These are phyloP conservation scores for Wickerhamomyces alni DNA, from an alignment of 805 yeast genomes.

Conservation along the genomic window DNA sequence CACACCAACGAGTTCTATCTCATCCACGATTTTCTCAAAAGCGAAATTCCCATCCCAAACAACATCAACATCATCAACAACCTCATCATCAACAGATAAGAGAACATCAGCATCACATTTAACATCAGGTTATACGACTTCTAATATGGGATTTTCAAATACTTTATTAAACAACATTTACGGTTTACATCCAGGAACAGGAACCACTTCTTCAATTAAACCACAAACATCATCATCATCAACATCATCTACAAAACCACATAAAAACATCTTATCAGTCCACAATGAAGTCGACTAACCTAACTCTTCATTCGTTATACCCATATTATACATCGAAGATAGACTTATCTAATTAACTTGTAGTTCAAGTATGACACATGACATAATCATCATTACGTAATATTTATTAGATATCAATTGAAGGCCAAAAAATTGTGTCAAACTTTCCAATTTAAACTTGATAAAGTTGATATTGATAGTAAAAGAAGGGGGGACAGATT, in stretches of 20 bases:
- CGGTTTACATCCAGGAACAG: constrained; percentile 16
- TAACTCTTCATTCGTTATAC: not conserved
- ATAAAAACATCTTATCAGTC: no score
- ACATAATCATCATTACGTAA: no score
- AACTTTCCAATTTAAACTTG: not conserved
- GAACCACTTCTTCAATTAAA: no score
- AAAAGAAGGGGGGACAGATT: not conserved
- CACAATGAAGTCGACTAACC: constrained; percentile 1
- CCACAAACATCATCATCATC: no score
- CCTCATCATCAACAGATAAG: constrained; percentile 1
- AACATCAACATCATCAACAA: constrained; percentile 1
- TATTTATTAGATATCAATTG: no score
- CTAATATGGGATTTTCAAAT: constrained; percentile 19
- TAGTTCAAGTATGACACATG: not conserved
- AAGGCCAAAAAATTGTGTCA: no score
- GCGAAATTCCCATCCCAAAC: constrained; percentile 3
- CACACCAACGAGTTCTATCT: not conserved
- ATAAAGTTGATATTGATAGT: no score
- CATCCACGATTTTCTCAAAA: not conserved
- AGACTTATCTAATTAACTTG: no score
- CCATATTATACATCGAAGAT: not conserved
- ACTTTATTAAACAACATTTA: constrained; percentile 20
- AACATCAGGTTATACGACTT: constrained; percentile 10
- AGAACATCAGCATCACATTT: constrained; percentile 7
- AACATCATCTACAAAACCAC: no score